phyloP scores from a whole-genome alignment of 257 asterid genomes.

The Agastache rugosa region DNA sequence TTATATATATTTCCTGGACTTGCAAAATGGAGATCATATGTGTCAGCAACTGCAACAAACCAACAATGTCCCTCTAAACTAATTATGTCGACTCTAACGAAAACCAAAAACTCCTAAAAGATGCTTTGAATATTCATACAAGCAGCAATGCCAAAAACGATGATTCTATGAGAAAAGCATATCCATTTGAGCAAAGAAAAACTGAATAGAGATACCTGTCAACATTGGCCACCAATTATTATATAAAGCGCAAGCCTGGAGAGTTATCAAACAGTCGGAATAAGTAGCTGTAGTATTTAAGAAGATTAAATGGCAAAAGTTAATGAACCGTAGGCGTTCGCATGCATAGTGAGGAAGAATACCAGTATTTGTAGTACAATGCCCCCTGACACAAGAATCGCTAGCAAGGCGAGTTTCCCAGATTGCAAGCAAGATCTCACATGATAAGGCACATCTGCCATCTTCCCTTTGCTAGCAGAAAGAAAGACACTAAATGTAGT shows the following conservation, averaged over 20 bases:
- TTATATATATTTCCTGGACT: conserved; percentile 18
- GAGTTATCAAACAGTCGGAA: conserved; percentile 37
- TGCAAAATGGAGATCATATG: conserved; percentile 15
- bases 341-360: conserved; percentile 24
- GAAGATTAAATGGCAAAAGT: conserved; percentile 25
- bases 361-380: conserved; percentile 94
- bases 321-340: conserved; percentile 18
- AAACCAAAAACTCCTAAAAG: background rate
- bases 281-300: conserved; percentile 27
- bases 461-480: conserved; percentile 53
- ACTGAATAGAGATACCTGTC: conserved; percentile 59
- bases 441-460: conserved; percentile 78
- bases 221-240: conserved; percentile 99
- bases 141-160: conserved; percentile 22
- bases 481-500: conserved; percentile 25
- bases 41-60: conserved; percentile 7
- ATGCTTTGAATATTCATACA: conserved; percentile 22
- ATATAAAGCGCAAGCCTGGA: conserved; percentile 92
- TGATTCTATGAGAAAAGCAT: background rate
- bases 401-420: conserved; percentile 84
- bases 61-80: conserved; percentile 11
- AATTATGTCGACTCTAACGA: background rate
- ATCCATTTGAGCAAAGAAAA: conserved; percentile 31
- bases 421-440: conserved; percentile 76
- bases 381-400: conserved; percentile 93